phyloP scores from a whole-genome alignment of 179 eudicot species.

The Spergularia azorica region DNA sequence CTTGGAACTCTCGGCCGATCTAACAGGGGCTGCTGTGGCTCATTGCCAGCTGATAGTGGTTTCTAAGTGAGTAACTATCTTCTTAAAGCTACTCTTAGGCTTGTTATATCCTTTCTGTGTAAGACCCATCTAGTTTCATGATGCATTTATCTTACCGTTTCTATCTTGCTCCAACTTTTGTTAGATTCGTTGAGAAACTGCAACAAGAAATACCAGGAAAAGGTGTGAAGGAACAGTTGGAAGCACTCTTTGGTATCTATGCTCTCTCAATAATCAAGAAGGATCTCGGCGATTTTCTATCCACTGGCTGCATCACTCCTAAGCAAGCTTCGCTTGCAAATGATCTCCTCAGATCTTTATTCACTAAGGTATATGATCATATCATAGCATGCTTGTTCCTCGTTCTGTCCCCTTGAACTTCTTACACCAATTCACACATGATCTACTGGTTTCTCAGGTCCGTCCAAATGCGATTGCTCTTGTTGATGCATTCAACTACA shows the following conservation, averaged over 20 bases:
- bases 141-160: background rate
- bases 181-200: slow-evolving; percentile 82
- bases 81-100: background rate
- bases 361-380: slow-evolving; percentile 54
- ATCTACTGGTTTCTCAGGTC: slow-evolving; percentile 38
- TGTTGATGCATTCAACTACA: slow-evolving; percentile 90
- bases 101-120: too few species aligned
- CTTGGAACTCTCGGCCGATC: slow-evolving; percentile 81
- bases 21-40: slow-evolving; percentile 75
- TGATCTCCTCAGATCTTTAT: slow-evolving; percentile 78
- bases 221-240: slow-evolving; percentile 75
- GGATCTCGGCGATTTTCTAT: slow-evolving; percentile 88
- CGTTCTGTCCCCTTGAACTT: background rate
- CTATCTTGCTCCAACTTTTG: background rate
- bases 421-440: background rate
- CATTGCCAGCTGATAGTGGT: slow-evolving; percentile 93
- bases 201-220: slow-evolving; percentile 81
- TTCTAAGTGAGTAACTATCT: slow-evolving; percentile 66
- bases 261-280: slow-evolving; percentile 70
- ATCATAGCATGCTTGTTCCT: background rate
- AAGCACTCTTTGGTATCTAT: slow-evolving; percentile 73
- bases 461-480: slow-evolving; percentile 91
- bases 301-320: slow-evolving; percentile 75
- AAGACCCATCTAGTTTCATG: too few species aligned
- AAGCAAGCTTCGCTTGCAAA: slow-evolving; percentile 86